These are phyloP conservation scores for Colletotrichum sp. DNA, from an alignment of 2,329 filamentous ascomycete species.

Conservation along the genomic window DNA sequence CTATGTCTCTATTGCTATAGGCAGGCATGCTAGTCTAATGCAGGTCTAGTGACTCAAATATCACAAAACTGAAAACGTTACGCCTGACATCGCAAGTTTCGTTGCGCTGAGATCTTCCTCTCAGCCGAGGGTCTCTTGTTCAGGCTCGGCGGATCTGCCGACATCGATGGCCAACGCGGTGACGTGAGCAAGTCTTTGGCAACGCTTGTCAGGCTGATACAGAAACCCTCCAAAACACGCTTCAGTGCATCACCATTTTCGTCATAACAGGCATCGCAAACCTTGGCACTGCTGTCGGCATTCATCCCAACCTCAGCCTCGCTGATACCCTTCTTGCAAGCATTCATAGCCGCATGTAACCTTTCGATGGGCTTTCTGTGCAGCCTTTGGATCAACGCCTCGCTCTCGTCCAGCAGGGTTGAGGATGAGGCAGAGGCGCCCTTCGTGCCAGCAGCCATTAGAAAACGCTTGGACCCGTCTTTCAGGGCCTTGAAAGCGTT, in stretches of 20 bases:
- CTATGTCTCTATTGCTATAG: not conserved
- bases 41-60: not conserved
- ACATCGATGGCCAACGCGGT: not conserved
- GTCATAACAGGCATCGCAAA: not conserved
- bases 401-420: not conserved
- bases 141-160: not conserved
- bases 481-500: not conserved
- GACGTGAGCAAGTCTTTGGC: not conserved
- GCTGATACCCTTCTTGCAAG: not conserved
- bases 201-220: not conserved
- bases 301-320: not conserved
- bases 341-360: not conserved
- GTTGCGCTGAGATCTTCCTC: not conserved
- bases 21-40: not conserved
- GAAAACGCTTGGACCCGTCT: not conserved
- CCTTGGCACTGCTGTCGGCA: not conserved
- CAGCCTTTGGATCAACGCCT: not conserved
- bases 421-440: not conserved
- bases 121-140: not conserved
- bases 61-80: not conserved
- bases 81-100: not conserved
- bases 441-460: not conserved
- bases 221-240: not conserved
- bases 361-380: not conserved
- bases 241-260: not conserved